A percentile compares a stretch with the other conserved stretches of the same genome.
phyloP scores from a whole-genome alignment of 2,329 filamentous ascomycete species.

The Thermothelomyces thermophilus region DNA sequence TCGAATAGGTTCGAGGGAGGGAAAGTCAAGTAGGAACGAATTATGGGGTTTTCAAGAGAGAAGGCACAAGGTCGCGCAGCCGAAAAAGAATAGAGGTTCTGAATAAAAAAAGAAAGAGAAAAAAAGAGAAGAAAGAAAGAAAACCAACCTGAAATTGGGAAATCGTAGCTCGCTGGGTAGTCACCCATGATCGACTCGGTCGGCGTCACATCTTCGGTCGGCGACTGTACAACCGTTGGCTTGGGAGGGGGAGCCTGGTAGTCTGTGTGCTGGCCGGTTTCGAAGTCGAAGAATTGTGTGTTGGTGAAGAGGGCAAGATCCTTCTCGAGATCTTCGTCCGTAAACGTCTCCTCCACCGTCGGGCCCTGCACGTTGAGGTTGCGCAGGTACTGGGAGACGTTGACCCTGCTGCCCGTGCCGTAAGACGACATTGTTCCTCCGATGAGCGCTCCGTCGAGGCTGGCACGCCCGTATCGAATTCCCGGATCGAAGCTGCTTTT shows the following conservation, averaged over 20 bases:
- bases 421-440: conserved; percentile 57
- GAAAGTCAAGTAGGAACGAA: not conserved
- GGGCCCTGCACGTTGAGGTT: conserved; percentile 72
- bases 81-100: too few relatives aligned
- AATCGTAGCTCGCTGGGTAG: conserved; percentile 42
- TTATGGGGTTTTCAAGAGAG: not conserved
- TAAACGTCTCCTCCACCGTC: conserved; percentile 39
- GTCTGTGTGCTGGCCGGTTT: conserved; percentile 55
- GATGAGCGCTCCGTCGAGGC: conserved; percentile 6
- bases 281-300: conserved; percentile 74
- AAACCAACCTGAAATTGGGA: conserved; percentile 42
- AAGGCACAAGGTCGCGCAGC: too few relatives aligned
- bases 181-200: conserved; percentile 40
- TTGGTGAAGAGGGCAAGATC: conserved; percentile 77
- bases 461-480: not conserved
- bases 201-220: conserved; percentile 33
- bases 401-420: conserved; percentile 70
- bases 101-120: conserved; percentile 5
- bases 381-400: conserved; percentile 84
- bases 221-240: conserved; percentile 30
- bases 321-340: conserved; percentile 66
- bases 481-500: not conserved
- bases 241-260: conserved; percentile 46
- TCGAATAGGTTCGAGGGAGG: not conserved
- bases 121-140: not conserved